Percentiles rank a stretch among this genome's conserved stretches.
These are phyloP conservation scores for Eurotiales sp. DNA, from an alignment of 2,329 filamentous ascomycete species.

Conservation along the genomic window DNA sequence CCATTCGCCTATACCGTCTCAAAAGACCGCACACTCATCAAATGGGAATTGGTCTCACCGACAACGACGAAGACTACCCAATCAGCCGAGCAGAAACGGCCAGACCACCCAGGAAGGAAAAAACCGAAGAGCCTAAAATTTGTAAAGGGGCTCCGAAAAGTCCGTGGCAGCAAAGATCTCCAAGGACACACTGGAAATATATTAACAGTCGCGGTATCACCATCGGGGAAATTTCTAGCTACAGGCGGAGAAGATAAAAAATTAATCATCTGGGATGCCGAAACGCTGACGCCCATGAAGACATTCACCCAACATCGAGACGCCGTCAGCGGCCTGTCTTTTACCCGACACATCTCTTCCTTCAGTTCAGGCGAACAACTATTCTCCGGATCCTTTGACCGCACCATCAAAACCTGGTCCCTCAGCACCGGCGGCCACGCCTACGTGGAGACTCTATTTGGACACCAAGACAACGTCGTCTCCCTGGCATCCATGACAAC, in stretches of 20 bases:
- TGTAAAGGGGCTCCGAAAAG: constrained; percentile 40
- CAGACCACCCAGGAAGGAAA: constrained; percentile 54
- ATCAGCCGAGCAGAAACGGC: constrained; percentile 57
- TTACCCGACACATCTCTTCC: constrained; percentile 67
- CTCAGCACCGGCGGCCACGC: constrained; percentile 73
- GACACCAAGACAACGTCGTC: constrained; percentile 87
- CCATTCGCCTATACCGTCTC: constrained; percentile 85
- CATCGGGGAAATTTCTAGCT: constrained; percentile 84
- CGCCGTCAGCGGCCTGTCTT: constrained; percentile 77
- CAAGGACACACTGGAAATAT: constrained; percentile 78
- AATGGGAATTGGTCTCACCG: constrained; percentile 73
- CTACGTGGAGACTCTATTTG: constrained; percentile 93
- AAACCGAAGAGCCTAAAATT: constrained; percentile 50
- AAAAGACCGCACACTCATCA: constrained; percentile 79
- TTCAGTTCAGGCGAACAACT: constrained; percentile 68
- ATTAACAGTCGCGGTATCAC: constrained; percentile 77
- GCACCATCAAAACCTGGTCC: constrained; percentile 94
- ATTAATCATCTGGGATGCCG: constrained; percentile 83
- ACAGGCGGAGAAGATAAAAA: constrained; percentile 83
- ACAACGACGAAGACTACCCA: constrained; percentile 14
- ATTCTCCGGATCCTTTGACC: constrained; percentile 85
- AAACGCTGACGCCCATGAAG: constrained; percentile 70
- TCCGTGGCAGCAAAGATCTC: constrained; percentile 41
- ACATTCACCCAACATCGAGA: constrained; percentile 92
- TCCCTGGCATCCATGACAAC: constrained; percentile 78